phyloP scores from a whole-genome alignment of 2,329 filamentous ascomycete genomes.

The Clonostachys byssicola region DNA sequence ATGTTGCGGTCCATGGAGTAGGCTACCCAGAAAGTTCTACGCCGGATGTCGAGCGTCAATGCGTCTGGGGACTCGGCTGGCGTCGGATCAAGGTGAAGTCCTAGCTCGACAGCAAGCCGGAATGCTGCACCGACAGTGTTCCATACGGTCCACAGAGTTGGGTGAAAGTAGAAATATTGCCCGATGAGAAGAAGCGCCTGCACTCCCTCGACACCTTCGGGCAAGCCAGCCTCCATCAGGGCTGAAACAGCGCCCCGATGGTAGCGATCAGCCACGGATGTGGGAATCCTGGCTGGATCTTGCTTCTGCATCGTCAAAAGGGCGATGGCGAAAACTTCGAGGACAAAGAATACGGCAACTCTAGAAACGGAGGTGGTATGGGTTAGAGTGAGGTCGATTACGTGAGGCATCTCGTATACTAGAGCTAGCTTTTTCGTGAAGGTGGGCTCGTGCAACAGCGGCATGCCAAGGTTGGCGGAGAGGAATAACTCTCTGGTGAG shows the following conservation, averaged over 20 bases:
- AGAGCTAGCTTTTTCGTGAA: neutral
- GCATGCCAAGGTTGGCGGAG: neutral
- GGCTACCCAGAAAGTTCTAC: neutral
- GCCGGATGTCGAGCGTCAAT: neutral
- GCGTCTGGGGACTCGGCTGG: neutral
- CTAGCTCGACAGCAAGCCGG: neutral
- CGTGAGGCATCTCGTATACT: neutral
- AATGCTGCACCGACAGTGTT: neutral
- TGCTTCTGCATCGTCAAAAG: neutral
- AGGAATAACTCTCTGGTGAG: neutral
- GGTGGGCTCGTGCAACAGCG: neutral
- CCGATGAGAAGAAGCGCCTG: neutral
- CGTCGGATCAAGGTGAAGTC: neutral
- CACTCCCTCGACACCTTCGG: neutral
- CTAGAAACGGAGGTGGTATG: neutral
- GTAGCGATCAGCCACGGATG: neutral
- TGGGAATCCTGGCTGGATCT: neutral
- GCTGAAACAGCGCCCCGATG: neutral
- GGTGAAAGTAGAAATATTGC: neutral
- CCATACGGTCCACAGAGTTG: neutral
- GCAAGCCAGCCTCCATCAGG: neutral
- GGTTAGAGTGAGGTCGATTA: neutral
- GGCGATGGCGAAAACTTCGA: neutral
- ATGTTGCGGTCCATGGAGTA: neutral
- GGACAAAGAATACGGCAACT: neutral